Base-by-base conservation (phyloP, 1,284 basidiomycete species). In the Leccinum pseudoinsigne region DNA sequence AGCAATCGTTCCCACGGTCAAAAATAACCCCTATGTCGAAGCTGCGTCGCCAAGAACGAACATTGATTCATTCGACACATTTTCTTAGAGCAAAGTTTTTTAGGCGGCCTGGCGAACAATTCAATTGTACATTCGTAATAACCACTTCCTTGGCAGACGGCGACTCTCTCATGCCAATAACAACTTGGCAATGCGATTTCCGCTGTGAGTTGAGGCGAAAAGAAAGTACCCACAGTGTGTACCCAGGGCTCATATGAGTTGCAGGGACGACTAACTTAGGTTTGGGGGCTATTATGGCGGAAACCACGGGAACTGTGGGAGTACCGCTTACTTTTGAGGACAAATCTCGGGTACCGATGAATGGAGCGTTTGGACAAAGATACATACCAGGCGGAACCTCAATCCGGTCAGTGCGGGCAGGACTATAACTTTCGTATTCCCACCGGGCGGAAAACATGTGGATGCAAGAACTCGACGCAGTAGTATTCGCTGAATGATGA, bases 1-100 rank as follows among this genome's bases (percentile, higher is more conserved):
- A 31, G n/a, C 11, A 5, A 21, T 34, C 26, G 26, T 47, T 58
- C 69, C 55, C 69, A 70, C 69, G 68, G 10, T 50, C 10, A 7
- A 53, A 59, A 51, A 28, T 26, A 21, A 59, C 60, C 60, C 61
- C 60, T 65, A 59, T 62, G 45, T 45, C 50, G 18, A 42, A 42
- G 9, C 40, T 50, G 21, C 21, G 45, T 47, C 45, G 45, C 45
- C 18, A 47, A 40, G 14, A 16, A 28, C 26, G 14, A 16, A 28
- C 26, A 7, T 26, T 26, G 12, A 53, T 14, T 26, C 23, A 53
- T 11, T 53, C 50, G 21, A 26, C 21, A 53, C 21, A 6, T 31
- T 31, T 54, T 4, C 12, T 23, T 14, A 53, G 3, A 16, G 26
- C 14, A 28, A 26, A 53, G 26, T 31, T 54, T 28, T 54, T 28